Evolutionary conservation across 2,329 filamentous ascomycete species (phyloP), one percentile per base, ranked within the genome.

Genomic region (Tolypocladium paradoxum): DNA sequence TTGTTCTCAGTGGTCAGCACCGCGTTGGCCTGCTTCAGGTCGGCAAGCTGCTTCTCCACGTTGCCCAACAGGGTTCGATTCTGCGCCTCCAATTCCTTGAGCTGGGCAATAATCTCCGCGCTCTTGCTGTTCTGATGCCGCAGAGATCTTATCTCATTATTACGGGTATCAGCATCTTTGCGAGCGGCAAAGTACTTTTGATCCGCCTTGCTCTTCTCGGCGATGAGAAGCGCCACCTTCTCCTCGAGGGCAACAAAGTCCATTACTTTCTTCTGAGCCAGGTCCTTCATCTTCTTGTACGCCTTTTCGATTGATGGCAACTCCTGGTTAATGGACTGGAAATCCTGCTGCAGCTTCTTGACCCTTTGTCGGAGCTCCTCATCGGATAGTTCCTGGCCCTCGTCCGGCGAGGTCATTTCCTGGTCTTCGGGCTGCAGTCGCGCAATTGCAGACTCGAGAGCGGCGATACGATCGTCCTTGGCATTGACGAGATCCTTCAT

Each of bases 111-210:
- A 55, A 97, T 95, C 66, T 97, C 93, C 0, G 90, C 90, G 54
- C 88, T 95, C 71, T 95, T 95, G 48, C 82, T 78, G 64, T 92
- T 95, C 67, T 97, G 91, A 56, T 83, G 78, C 56, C 90, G 84
- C 54, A 96, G 73, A 4, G 85, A 81, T 60, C 88, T 80, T 48
- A 95, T 85, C 70, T 97, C 92, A 54, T 81, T 78, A 54, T 90
- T 86, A 50, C 90, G 81, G 46, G 87, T 85, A 64, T 97, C 92
- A 64, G 92, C 95, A 60, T 91, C 87, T 67, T 96, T 96, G 77
- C 95, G 90, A 9, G 91, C 90, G 1, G 88, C 89, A 68, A 97
- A 97, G 67, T 95, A 99, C 70, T 97, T 97, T 65, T 97, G 92
- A 64, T 99, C 93, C 1, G 92, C 92, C 70, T 96, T 97, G 58